Evolutionary conservation across 768 basidiomycete species (phyloP).

Genomic region (Lactifluus volemus): DNA sequence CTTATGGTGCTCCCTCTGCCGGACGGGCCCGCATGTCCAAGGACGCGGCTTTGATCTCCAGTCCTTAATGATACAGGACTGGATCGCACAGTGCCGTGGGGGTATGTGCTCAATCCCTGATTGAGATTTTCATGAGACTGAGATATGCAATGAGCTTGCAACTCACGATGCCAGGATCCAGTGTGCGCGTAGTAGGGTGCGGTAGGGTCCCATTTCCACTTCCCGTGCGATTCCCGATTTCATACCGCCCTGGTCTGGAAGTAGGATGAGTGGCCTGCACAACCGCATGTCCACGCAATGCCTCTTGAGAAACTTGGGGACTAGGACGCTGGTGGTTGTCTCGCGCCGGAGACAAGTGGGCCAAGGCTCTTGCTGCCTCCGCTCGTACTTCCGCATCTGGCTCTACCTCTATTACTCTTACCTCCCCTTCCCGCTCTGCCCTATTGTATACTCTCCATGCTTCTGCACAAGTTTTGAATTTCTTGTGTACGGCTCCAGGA

Average conservation of each 20-base stretch:
- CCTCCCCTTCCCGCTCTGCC: not conserved
- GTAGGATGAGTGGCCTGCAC: too few relatives aligned
- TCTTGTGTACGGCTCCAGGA: conserved; percentile 4
- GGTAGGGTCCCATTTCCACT: not conserved
- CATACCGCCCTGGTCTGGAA: not conserved
- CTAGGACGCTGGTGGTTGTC: not conserved
- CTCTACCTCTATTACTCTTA: not conserved
- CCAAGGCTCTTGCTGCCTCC: not conserved
- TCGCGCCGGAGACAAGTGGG: not conserved
- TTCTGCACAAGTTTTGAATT: conserved; percentile 2
- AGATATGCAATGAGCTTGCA: not conserved
- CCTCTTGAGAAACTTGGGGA: not conserved
- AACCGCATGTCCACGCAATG: not conserved
- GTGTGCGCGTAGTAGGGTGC: not conserved
- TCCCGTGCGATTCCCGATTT: not conserved
- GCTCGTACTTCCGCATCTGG: not conserved
- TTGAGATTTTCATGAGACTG: not conserved
- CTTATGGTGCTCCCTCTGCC: not conserved
- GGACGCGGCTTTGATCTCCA: not conserved
- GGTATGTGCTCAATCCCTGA: not conserved
- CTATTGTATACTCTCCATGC: conserved; percentile 2
- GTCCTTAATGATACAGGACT: not conserved
- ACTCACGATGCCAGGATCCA: not conserved
- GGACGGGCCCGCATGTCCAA: not conserved
- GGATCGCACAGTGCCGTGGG: not conserved